These are phyloP conservation scores for Dioscorea cayenensis DNA, from an alignment of 116 monocot species.

Conservation along the genomic window DNA sequence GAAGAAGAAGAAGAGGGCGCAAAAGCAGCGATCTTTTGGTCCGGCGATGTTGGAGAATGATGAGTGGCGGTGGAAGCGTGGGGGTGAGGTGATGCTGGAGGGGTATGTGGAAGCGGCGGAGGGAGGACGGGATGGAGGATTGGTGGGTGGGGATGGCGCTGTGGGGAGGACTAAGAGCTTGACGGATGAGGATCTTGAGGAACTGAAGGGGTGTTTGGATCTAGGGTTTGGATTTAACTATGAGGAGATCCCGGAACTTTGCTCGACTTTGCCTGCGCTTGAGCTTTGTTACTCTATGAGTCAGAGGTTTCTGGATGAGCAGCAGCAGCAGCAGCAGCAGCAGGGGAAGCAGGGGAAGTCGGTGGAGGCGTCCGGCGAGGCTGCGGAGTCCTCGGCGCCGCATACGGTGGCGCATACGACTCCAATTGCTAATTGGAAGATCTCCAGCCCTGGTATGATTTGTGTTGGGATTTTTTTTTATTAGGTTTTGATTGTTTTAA, in stretches of 20 bases:
- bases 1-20: not conserved
- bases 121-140: constrained; percentile 7
- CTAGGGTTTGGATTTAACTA: constrained; percentile 76
- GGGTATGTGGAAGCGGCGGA: constrained; percentile 38
- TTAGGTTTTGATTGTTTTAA: not conserved
- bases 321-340: constrained; percentile 14
- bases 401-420: not conserved
- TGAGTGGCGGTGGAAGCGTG: constrained; percentile 13
- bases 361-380: not conserved
- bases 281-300: constrained; percentile 73
- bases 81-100: constrained; percentile 44
- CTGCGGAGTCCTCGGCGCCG: not conserved
- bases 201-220: constrained; percentile 71
- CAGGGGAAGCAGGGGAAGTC: not conserved
- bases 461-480: not conserved
- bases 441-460: constrained; percentile 18
- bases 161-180: constrained; percentile 59
- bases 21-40: not conserved
- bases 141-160: constrained; percentile 7
- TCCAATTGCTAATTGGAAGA: constrained; percentile 29
- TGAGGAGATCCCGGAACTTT: constrained; percentile 72
- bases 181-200: constrained; percentile 72
- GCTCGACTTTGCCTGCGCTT: constrained; percentile 59
- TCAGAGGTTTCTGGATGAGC: constrained; percentile 53
- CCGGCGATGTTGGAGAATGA: not conserved